Evolutionary conservation across 495 filamentous ascomycete genomes (phyloP), one percentile per base, ranked within the genome.

Genomic region (Penicillium maclennaniae): DNA sequence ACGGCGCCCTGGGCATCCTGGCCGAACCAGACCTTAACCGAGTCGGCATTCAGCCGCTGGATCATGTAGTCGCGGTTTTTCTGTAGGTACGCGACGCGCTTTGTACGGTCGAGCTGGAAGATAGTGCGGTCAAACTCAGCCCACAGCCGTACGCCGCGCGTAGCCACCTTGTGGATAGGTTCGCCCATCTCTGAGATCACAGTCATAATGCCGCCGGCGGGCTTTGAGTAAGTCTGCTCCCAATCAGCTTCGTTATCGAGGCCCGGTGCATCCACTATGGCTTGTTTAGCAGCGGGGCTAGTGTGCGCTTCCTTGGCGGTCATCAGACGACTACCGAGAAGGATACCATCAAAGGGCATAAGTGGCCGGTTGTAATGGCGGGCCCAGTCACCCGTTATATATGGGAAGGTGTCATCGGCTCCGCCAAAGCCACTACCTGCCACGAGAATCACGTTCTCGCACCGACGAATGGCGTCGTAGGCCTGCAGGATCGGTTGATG

Each of bases 11-110:
- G 79, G 59, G 86, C 79, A 70, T 97, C 96, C 55, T 88, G 83
- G 44, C 92, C 93, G 67, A 98, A 98, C 93, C 93, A 98, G 1
- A 95, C 90, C 74, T 98, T 98, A 58, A 96, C 91, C 75, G 95
- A 98, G 71, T 98, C 92, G 60, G 90, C 90, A 59, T 98, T 97
- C 54, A 98, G 85, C 71, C 95, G 96, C 77, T 88, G 85, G 75
- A 97, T 98, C 70, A 98, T 97, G 68, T 97, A 88, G 38, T 92
- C 87, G 21, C 90, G 84, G 61, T 87, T 85, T 74, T 95, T 96
- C 79, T 92, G 89, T 21, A 97, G 78, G 71, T 96, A 92, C 6
- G 89, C 83, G 4, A 97, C 75, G 45, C 92, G 87, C 73, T 97
- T 97, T 47, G 88, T 87, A 71, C 95, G 95, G 70, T 96, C 91